phyloP scores from a whole-genome alignment of 73 alveolate genomes.

The Paraurostyla sp. region DNA sequence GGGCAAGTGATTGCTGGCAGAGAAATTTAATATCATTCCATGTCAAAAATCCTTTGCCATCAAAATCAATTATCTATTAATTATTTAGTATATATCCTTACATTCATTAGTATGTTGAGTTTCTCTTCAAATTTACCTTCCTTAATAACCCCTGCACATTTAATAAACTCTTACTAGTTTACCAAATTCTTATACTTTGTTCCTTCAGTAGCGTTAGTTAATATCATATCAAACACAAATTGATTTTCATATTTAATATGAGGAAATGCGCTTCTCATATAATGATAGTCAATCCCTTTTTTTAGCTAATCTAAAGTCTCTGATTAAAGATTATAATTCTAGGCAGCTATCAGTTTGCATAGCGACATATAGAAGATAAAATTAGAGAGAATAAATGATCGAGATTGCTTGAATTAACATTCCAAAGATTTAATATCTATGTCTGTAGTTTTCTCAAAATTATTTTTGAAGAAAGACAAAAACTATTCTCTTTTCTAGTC shows the following conservation, averaged over 20 bases:
- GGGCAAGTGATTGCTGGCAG: not conserved
- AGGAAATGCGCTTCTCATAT: not conserved
- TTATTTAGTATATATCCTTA: no score
- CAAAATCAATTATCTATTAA: not conserved
- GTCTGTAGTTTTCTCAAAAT: not conserved
- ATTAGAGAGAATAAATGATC: not conserved
- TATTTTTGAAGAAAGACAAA: not conserved
- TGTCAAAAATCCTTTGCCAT: not conserved
- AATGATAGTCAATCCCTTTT: not conserved
- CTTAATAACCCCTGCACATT: not conserved
- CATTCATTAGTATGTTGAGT: not conserved
- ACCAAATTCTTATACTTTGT: not conserved
- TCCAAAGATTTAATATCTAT: not conserved
- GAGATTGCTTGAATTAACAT: not conserved
- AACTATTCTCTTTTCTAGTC: constrained; percentile 9
- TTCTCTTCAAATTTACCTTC: not conserved
- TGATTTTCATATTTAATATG: not conserved
- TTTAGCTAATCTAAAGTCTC: not conserved
- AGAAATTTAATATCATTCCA: constrained; percentile 3
- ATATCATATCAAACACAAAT: not conserved
- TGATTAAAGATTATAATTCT: not conserved
- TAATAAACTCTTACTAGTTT: not conserved
- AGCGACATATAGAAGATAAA: constrained; percentile 5
- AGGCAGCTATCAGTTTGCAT: not conserved
- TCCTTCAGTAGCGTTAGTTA: not conserved